A percentile compares a stretch with the other conserved stretches of the same genome.
phyloP scores from a whole-genome alignment of 2,329 filamentous ascomycete species.

The Fusarium longipes region DNA sequence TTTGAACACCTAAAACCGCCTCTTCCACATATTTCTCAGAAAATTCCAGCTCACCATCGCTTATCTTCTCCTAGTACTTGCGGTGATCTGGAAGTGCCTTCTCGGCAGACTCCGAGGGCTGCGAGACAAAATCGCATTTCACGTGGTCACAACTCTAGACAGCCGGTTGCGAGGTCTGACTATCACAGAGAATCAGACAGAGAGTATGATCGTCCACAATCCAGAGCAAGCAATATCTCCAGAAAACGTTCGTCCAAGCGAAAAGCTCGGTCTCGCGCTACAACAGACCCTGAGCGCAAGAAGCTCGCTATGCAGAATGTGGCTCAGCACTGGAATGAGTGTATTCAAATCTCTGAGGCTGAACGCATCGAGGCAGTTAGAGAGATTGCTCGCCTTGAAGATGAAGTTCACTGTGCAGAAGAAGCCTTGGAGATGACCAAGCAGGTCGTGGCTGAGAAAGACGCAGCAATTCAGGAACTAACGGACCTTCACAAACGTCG shows the following conservation, averaged over 20 bases:
- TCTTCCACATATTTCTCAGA: constrained; percentile 13
- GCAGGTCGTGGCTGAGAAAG: constrained; percentile 37
- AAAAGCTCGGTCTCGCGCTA: constrained; percentile 19
- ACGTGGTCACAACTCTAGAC: constrained; percentile 8
- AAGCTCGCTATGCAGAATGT: constrained; percentile 49
- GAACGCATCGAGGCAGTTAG: constrained; percentile 43
- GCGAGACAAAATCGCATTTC: not conserved
- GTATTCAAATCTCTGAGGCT: constrained; percentile 47
- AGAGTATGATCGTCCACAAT: constrained; percentile 40
- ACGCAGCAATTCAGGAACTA: constrained; percentile 41
- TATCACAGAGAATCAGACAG: constrained; percentile 2
- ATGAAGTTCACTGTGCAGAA: constrained; percentile 36
- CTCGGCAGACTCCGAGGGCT: constrained; percentile 35
- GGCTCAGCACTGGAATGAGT: constrained; percentile 51
- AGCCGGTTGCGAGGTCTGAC: not conserved
- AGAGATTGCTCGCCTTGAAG: constrained; percentile 47
- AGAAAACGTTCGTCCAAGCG: constrained; percentile 42
- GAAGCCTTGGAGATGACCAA: constrained; percentile 33
- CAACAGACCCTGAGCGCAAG: constrained; percentile 42
- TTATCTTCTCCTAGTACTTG: constrained; percentile 43
- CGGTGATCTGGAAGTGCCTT: constrained; percentile 49
- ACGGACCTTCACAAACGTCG: constrained; percentile 44
- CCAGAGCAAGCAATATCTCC: constrained; percentile 51
- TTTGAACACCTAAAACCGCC: constrained; percentile 21
- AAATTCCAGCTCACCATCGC: not conserved